Percentiles rank a stretch among this genome's conserved stretches.
Conservation (phyloP, 495 filamentous ascomycete genomes). For the Daldinia childiae region DNA sequence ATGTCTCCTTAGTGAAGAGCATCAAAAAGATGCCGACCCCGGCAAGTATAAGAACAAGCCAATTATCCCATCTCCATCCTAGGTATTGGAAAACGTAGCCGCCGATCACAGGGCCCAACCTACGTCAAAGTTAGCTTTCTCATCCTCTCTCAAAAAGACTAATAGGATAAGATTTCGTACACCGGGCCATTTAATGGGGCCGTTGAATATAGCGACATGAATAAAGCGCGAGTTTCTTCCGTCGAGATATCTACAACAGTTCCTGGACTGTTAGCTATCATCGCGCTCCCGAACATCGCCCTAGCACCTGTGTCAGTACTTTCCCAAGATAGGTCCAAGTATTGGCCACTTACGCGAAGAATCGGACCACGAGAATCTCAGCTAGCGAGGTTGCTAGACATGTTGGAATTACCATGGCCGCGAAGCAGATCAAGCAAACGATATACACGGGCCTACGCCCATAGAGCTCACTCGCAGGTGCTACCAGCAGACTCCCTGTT, state of each 20-base stretch:
- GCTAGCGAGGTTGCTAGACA: conserved; percentile 71
- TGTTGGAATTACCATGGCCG: conserved; percentile 74
- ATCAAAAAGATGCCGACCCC: conserved; percentile 65
- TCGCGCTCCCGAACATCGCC: conserved; percentile 78
- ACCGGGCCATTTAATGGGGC: conserved; percentile 83
- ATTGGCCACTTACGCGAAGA: conserved; percentile 66
- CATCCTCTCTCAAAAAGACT: neutral
- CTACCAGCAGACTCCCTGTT: conserved; percentile 74
- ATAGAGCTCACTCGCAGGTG: conserved; percentile 79
- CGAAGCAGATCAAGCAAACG: conserved; percentile 67
- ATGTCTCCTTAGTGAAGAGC: conserved; percentile 74
- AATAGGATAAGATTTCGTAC: conserved; percentile 19
- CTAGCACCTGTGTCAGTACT: conserved; percentile 45
- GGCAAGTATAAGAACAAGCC: conserved; percentile 77
- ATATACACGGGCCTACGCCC: conserved; percentile 80
- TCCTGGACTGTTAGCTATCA: conserved; percentile 84
- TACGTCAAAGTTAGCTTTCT: neutral
- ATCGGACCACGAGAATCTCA: conserved; percentile 73
- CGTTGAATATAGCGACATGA: conserved; percentile 78
- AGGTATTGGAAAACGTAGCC: conserved; percentile 80
- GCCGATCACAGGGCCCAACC: conserved; percentile 69
- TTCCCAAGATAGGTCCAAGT: neutral
- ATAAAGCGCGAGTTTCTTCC: conserved; percentile 73
- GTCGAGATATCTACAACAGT: conserved; percentile 82
- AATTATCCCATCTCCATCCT: conserved; percentile 90